Percentiles rank a stretch among this genome's conserved stretches.
phyloP scores from a whole-genome alignment of 2,329 filamentous ascomycete genomes.

The Immersiporthe knoxdaviesiana region DNA sequence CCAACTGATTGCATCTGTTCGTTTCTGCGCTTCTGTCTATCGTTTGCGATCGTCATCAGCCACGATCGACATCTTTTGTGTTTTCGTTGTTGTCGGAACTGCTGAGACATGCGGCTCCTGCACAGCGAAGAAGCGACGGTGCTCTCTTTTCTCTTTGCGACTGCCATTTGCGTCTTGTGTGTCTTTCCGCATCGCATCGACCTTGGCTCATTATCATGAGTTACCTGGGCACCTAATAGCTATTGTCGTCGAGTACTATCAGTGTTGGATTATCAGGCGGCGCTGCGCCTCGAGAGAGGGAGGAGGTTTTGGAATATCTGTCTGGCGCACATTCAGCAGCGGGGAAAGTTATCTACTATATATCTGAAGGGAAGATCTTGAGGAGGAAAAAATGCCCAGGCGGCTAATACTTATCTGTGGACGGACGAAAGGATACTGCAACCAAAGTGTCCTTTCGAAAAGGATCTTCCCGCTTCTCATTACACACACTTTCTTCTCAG shows the following conservation, averaged over 20 bases:
- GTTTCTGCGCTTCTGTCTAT: conserved; percentile 40
- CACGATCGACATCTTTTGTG: conserved; percentile 51
- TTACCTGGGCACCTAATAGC: conserved; percentile 29
- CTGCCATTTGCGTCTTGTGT: conserved; percentile 35
- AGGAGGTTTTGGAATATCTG: conserved; percentile 14
- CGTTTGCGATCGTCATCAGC: conserved; percentile 57
- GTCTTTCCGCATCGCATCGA: conserved; percentile 36
- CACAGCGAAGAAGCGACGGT: conserved; percentile 62
- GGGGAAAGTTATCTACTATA: conserved; percentile 27
- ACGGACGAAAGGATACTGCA: conserved; percentile 34
- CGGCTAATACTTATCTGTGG: conserved; percentile 33
- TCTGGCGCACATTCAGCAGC: conserved; percentile 11
- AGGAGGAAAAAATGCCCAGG: conserved; percentile 36
- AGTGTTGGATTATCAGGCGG: conserved; percentile 11
- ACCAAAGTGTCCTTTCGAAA: conserved; percentile 5
- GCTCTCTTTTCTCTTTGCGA: conserved; percentile 34
- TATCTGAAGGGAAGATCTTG: conserved; percentile 23
- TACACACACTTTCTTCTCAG: conserved; percentile 29
- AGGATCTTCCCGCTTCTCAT: not conserved
- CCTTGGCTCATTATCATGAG: conserved; percentile 38
- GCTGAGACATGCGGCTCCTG: conserved; percentile 58
- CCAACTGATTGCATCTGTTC: conserved; percentile 21
- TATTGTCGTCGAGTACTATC: conserved; percentile 28
- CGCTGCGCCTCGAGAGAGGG: not conserved
- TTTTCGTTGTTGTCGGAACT: conserved; percentile 50